phyloP scores from a whole-genome alignment of 2,329 filamentous ascomycete genomes.

The Apiospora pterosperma region DNA sequence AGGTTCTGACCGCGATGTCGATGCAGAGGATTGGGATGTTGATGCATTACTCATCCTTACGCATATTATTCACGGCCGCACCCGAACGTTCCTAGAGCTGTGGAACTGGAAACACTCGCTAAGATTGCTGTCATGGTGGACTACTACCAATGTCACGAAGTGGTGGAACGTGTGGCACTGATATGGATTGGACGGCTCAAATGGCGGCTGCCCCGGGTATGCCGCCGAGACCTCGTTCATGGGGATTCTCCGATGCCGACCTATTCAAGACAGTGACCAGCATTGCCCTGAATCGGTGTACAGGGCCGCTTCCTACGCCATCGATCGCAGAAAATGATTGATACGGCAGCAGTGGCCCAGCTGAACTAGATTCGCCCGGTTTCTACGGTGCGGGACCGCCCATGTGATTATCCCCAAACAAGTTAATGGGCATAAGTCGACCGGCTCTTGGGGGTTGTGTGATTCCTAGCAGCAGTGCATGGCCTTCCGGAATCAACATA shows the following conservation, averaged over 20 bases:
- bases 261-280: slow-evolving; percentile 10
- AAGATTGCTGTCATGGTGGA: slow-evolving; percentile 26
- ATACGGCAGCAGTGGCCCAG: no score
- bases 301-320: not conserved
- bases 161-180: slow-evolving; percentile 9
- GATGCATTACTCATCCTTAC: slow-evolving; percentile 12
- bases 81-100: slow-evolving; percentile 15
- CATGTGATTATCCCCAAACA: not conserved
- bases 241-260: slow-evolving; percentile 4
- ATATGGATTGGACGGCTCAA: slow-evolving; percentile 13
- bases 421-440: not conserved
- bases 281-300: slow-evolving; percentile 9
- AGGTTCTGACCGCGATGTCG: no score
- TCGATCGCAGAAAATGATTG: no score
- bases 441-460: not conserved
- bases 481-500: not conserved
- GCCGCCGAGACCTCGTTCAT: slow-evolving; percentile 9
- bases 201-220: not conserved
- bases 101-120: slow-evolving; percentile 20
- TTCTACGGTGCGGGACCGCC: not conserved
- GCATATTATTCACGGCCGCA: slow-evolving; percentile 24
- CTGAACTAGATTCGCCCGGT: not conserved
- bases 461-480: not conserved
- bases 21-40: not conserved
- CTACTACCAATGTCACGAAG: slow-evolving; percentile 27